phyloP scores from a whole-genome alignment of 73 alveolate genomes.

The Strombidium stylifer region DNA sequence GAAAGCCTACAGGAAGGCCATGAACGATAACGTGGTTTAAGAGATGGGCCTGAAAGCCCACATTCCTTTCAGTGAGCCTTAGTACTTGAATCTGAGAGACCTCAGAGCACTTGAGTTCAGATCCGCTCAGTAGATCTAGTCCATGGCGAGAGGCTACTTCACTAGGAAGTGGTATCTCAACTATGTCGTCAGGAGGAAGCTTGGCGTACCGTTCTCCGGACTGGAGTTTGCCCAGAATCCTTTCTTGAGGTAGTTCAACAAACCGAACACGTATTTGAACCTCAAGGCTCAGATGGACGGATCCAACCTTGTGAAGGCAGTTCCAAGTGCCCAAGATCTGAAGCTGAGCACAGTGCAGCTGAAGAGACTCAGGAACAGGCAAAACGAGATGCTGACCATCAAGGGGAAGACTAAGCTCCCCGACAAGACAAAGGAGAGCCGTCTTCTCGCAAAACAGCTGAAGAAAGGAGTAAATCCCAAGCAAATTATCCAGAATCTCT shows the following conservation, averaged over 20 bases:
- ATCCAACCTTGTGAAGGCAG: slow-evolving; percentile 5
- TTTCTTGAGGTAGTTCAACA: slow-evolving; percentile 48
- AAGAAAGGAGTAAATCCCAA: slow-evolving; percentile 15
- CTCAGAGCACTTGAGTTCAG: slow-evolving; percentile 28
- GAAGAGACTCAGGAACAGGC: neutral
- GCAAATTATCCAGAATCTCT: slow-evolving; percentile 4
- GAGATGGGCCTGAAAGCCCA: no score
- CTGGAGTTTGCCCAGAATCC: slow-evolving; percentile 44
- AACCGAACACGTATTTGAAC: slow-evolving; percentile 4
- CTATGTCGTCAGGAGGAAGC: slow-evolving; percentile 23
- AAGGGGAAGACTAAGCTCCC: no score
- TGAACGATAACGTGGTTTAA: neutral
- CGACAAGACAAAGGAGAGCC: no score
- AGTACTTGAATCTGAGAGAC: slow-evolving; percentile 12
- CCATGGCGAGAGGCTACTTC: slow-evolving; percentile 39
- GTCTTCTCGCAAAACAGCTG: no score
- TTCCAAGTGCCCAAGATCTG: neutral
- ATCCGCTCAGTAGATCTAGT: slow-evolving; percentile 32
- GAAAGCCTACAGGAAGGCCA: neutral
- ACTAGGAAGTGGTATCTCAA: slow-evolving; percentile 50
- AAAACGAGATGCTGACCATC: neutral
- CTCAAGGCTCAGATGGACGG: neutral
- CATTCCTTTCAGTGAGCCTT: no score
- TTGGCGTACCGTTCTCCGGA: slow-evolving; percentile 59
- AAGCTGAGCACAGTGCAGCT: neutral